Percentiles rank a stretch among this genome's conserved stretches.
phyloP scores from a whole-genome alignment of 2,329 filamentous ascomycete genomes.

The Colletotrichum tanaceti region DNA sequence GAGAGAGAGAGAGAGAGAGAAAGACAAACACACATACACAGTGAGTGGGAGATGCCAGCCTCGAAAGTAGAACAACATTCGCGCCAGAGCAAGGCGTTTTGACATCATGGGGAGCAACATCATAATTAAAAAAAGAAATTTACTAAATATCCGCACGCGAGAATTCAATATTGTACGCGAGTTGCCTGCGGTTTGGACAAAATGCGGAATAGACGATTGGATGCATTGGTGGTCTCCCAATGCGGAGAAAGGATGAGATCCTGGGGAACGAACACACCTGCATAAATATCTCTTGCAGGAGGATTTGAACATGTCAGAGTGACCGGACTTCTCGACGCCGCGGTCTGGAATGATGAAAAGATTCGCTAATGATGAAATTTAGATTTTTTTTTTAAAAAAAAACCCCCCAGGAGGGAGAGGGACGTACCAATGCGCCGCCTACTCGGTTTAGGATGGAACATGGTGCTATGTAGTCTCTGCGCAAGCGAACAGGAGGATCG shows the following conservation, averaged over 20 bases:
- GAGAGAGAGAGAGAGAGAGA: too few relatives aligned
- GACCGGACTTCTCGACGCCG: background rate
- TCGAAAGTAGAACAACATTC: background rate
- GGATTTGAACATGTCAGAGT: background rate
- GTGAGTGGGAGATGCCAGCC: background rate
- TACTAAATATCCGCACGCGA: background rate
- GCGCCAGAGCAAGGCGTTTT: slow-evolving; percentile 5
- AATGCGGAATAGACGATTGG: slow-evolving; percentile 11
- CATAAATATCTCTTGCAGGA: slow-evolving; percentile 9
- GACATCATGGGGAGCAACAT: background rate
- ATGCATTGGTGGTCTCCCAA: background rate
- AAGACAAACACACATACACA: too few relatives aligned
- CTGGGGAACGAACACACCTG: slow-evolving; percentile 25
- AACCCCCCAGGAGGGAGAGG: background rate
- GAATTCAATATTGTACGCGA: background rate
- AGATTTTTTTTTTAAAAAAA: too few relatives aligned
- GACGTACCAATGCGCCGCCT: background rate
- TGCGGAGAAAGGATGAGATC: slow-evolving; percentile 33
- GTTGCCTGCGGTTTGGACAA: slow-evolving; percentile 12
- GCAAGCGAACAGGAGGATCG: background rate
- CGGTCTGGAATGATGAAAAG: background rate
- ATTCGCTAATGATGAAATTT: too few relatives aligned
- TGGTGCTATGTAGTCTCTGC: slow-evolving; percentile 3
- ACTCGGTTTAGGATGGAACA: background rate
- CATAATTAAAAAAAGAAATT: too few relatives aligned